Evolutionary conservation across 345 rosid species (phyloP).

Genomic region (Triadica sebifera): DNA sequence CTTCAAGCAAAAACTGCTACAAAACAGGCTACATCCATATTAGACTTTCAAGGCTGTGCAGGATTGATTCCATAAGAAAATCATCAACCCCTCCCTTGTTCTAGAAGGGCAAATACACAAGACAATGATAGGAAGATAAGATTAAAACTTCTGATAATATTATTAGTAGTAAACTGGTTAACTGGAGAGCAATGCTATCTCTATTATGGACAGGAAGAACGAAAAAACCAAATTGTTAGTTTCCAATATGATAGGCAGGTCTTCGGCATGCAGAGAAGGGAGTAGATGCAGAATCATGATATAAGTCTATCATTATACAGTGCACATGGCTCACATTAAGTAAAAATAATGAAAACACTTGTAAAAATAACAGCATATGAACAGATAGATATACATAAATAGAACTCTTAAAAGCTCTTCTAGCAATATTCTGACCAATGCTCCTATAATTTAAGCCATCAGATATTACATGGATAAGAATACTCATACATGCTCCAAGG

Average conservation of each 20-base stretch:
- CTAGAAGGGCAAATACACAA: not conserved
- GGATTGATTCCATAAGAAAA: not conserved
- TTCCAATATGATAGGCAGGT: not conserved
- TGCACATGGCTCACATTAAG: not conserved
- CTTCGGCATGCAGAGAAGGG: not conserved
- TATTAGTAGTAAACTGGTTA: not conserved
- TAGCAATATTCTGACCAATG: not conserved
- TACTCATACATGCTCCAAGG: slow-evolving; percentile 6
- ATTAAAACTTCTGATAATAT: not conserved
- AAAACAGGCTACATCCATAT: not conserved
- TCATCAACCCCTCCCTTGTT: not conserved
- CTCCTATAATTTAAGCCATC: not conserved
- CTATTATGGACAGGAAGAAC: not conserved
- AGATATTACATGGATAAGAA: not conserved
- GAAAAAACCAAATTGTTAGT: not conserved
- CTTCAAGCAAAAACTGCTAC: not conserved
- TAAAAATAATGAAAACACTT: not conserved
- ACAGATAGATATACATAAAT: not conserved
- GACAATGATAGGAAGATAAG: not conserved
- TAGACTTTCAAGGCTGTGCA: not conserved
- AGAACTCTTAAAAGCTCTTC: not conserved
- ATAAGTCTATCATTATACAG: not conserved
- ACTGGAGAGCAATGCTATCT: not conserved
- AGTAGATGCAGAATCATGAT: not conserved
- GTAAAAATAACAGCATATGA: not conserved